Conservation (phyloP, 768 basidiomycete genomes). For the Phlegmacium glaucopus region DNA sequence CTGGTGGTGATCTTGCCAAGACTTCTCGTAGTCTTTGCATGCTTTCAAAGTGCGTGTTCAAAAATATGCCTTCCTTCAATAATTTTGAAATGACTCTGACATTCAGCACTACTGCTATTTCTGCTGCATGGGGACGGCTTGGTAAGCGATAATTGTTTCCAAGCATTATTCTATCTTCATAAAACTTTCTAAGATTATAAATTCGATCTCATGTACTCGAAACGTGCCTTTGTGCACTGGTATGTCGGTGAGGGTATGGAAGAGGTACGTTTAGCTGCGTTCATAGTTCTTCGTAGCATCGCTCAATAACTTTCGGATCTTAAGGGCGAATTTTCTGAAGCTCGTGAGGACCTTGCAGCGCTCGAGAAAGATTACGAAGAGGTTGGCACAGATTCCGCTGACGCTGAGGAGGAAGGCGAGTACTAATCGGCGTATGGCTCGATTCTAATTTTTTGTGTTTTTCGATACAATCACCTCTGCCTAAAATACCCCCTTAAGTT, state of each 20-base stretch:
- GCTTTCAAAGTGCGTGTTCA: constrained; percentile 61
- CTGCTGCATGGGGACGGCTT: constrained; percentile 86
- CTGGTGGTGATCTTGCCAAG: constrained; percentile 94
- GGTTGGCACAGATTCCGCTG: constrained; percentile 54
- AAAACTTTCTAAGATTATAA: constrained; percentile 67
- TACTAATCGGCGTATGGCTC: constrained; percentile 23
- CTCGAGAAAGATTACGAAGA: constrained; percentile 97
- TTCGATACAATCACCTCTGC: constrained; percentile 10
- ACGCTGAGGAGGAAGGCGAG: constrained; percentile 50
- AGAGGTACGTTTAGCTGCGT: constrained; percentile 37
- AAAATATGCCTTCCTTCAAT: neutral
- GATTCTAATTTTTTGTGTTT: constrained; percentile 4
- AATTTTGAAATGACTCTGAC: neutral
- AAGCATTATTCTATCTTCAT: neutral
- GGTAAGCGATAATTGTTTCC: constrained; percentile 7
- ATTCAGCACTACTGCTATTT: constrained; percentile 77
- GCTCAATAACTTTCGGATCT: neutral
- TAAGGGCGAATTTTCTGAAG: constrained; percentile 96
- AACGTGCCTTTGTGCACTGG: constrained; percentile 90
- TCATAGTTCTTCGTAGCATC: neutral
- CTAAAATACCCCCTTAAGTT: constrained; percentile 20
- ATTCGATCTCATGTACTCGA: constrained; percentile 97
- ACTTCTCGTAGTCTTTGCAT: constrained; percentile 92
- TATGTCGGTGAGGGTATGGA: constrained; percentile 99
- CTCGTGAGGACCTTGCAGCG: constrained; percentile 99